Conservation (phyloP, 2,329 filamentous ascomycete genomes). For the Cercospora beticola region DNA sequence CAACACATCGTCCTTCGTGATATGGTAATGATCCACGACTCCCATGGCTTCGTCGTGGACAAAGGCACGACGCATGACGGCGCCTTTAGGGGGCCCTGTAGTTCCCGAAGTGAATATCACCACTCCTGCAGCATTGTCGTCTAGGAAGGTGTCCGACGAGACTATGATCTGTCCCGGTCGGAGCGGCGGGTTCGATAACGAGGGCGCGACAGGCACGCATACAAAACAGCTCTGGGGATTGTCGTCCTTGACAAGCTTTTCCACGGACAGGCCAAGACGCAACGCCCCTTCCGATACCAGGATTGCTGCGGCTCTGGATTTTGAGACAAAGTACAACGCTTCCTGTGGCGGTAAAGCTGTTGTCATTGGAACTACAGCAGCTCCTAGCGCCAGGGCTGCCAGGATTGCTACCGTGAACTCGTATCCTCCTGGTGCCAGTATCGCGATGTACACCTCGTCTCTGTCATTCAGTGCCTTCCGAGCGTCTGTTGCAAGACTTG, state of each 20-base stretch:
- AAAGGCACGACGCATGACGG: conserved; percentile 47
- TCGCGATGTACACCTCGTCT: conserved; percentile 47
- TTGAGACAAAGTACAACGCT: conserved; percentile 47
- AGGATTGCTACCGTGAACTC: conserved; percentile 52
- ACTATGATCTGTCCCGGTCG: conserved; percentile 40
- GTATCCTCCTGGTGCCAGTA: conserved; percentile 50
- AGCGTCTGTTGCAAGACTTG: conserved; percentile 33
- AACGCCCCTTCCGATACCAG: conserved; percentile 41
- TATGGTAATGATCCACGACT: conserved; percentile 44
- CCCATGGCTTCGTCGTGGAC: conserved; percentile 41
- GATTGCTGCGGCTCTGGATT: conserved; percentile 42
- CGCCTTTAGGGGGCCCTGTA: conserved; percentile 48
- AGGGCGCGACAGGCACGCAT: conserved; percentile 41
- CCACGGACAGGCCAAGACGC: conserved; percentile 32
- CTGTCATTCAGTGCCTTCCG: conserved; percentile 35
- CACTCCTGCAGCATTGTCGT: conserved; percentile 44
- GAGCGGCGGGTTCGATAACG: conserved; percentile 35
- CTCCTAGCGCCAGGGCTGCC: conserved; percentile 49
- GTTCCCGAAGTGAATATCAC: conserved; percentile 52
- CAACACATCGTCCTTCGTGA: conserved; percentile 43
- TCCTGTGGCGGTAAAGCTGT: conserved; percentile 46
- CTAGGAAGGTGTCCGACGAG: conserved; percentile 43
- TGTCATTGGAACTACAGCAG: conserved; percentile 49
- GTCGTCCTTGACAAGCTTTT: conserved; percentile 33
- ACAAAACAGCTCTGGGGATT: conserved; percentile 35